Conservation (phyloP, 495 filamentous ascomycete genomes). For the Xylaria curta region DNA sequence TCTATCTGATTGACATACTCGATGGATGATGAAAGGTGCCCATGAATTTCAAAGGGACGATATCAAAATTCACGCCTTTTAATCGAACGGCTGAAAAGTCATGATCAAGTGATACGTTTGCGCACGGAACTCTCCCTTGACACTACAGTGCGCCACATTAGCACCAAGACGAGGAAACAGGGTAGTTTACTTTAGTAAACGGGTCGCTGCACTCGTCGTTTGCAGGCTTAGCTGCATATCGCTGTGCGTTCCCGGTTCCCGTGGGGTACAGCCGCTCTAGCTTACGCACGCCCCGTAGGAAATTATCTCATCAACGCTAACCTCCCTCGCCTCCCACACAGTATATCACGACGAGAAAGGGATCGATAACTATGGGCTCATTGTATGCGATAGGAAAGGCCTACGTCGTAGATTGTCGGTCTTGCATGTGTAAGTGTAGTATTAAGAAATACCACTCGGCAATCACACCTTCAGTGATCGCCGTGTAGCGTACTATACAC, state of each 20-base stretch:
- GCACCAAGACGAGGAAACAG: not conserved
- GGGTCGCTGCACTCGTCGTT: not conserved
- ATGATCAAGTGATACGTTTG: not conserved
- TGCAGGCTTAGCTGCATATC: constrained; percentile 16
- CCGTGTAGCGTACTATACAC: not conserved
- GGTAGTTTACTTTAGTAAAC: not conserved
- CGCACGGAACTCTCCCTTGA: not conserved
- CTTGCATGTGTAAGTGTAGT: not conserved
- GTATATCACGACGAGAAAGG: not conserved
- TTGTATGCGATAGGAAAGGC: not conserved
- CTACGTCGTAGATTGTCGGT: not conserved
- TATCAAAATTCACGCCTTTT: not conserved
- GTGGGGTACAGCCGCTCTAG: not conserved
- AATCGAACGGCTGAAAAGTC: not conserved
- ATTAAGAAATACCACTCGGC: not conserved
- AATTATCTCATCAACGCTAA: not conserved
- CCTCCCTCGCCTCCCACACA: not conserved
- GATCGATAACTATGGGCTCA: not conserved
- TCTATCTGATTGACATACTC: not conserved
- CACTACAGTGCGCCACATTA: not conserved
- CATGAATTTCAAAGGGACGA: not conserved
- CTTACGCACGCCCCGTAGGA: constrained; percentile 5
- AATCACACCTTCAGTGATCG: not conserved
- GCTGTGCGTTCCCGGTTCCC: constrained; percentile 10
- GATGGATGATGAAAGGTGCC: not conserved